Percentiles rank a stretch among this genome's conserved stretches.
Evolutionary conservation across 306 rosid species (phyloP).

Genomic region (Ochetophila trinervis): DNA sequence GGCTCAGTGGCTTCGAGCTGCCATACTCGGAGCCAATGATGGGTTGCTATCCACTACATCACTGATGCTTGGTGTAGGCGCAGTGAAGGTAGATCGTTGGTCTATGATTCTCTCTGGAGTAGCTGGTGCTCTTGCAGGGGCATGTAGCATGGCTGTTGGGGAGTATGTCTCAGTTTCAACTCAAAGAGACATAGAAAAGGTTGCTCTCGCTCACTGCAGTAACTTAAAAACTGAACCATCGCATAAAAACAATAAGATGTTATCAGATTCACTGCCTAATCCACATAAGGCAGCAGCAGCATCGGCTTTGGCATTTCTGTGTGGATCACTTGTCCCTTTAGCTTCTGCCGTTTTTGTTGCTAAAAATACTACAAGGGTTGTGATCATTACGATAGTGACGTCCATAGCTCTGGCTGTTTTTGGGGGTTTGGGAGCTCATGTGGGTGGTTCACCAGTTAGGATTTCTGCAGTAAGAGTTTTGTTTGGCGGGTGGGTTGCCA

Average conservation of each 20-base stretch:
- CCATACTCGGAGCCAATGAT: constrained; percentile 8
- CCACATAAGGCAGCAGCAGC: constrained; percentile 27
- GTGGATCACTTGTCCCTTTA: constrained; percentile 25
- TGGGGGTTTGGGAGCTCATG: constrained; percentile 15
- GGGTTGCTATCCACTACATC: constrained; percentile 12
- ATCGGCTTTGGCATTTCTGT: constrained; percentile 24
- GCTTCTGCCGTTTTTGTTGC: background rate
- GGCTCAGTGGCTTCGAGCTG: constrained; percentile 26
- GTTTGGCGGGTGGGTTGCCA: constrained; percentile 31
- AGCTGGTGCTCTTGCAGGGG: constrained; percentile 27
- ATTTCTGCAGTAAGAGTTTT: constrained; percentile 18
- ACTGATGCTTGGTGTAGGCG: constrained; percentile 24
- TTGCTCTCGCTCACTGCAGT: background rate
- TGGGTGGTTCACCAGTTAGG: constrained; percentile 17
- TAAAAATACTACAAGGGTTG: background rate
- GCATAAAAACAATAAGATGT: background rate
- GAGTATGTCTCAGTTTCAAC: constrained; percentile 28
- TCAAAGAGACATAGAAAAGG: constrained; percentile 29
- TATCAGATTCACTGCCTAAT: constrained; percentile 10
- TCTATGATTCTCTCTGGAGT: constrained; percentile 14
- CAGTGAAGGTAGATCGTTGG: background rate
- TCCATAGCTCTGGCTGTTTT: constrained; percentile 16
- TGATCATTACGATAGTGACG: constrained; percentile 10
- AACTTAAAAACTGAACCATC: background rate
- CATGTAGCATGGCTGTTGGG: constrained; percentile 32